Evolutionary conservation across 352 stramenopile genomes (phyloP).

Genomic region (Globisporangium polare): DNA sequence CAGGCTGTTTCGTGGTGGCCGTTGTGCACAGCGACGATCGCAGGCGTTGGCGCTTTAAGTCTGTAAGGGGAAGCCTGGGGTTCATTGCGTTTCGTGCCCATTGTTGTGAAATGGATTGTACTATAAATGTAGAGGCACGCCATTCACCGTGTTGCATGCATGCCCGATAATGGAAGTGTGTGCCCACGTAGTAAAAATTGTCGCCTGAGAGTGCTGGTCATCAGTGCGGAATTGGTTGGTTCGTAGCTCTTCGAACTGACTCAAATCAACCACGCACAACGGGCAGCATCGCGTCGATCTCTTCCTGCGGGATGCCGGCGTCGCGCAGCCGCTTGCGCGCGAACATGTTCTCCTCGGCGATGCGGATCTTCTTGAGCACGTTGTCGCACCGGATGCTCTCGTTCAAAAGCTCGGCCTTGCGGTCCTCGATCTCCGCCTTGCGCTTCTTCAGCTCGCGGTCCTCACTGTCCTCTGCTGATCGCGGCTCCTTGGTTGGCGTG

Average conservation of each 20-base stretch:
- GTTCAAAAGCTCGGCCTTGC: constrained; percentile 9
- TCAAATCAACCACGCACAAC: background rate
- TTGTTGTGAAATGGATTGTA: no score
- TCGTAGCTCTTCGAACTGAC: no score
- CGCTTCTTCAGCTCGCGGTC: constrained; percentile 1
- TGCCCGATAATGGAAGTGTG: no score
- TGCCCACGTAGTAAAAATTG: no score
- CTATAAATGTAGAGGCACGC: no score
- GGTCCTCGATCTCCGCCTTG: constrained; percentile 12
- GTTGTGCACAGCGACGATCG: background rate
- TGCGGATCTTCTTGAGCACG: constrained; percentile 13
- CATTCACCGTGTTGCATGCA: no score
- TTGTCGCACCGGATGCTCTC: constrained; percentile 17
- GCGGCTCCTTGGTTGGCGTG: no score
- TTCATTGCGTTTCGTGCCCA: no score
- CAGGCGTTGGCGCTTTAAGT: no score
- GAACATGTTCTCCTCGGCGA: constrained; percentile 20
- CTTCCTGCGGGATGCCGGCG: constrained; percentile 15
- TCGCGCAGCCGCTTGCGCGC: constrained; percentile 43
- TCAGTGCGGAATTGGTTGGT: no score
- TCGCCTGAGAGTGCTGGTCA: no score
- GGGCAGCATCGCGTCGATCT: constrained; percentile 22
- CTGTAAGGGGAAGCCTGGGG: no score
- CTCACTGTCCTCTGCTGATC: background rate
- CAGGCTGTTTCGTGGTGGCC: background rate